A percentile compares a stretch with the other conserved stretches of the same genome.
These are phyloP conservation scores for Ceratocystis papillata DNA, from an alignment of 2,329 filamentous ascomycete species.

Conservation along the genomic window DNA sequence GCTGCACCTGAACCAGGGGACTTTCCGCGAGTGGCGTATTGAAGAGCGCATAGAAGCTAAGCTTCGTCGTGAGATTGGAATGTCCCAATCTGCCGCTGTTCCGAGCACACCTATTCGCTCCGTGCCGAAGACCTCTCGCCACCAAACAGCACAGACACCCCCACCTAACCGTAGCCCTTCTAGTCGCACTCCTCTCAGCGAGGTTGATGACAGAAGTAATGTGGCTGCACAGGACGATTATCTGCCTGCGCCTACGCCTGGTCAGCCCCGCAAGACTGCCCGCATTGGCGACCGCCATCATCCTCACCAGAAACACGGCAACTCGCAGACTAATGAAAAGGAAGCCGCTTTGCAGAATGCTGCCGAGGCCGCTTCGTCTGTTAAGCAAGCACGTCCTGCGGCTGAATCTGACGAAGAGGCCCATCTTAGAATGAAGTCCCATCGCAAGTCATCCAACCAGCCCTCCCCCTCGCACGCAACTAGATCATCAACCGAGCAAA, in stretches of 20 bases:
- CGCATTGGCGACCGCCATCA: slow-evolving; percentile 61
- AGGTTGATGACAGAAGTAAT: slow-evolving; percentile 71
- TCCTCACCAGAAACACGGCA: slow-evolving; percentile 53
- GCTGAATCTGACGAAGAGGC: slow-evolving; percentile 62
- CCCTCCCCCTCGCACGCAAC: slow-evolving; percentile 19
- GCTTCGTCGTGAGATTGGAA: slow-evolving; percentile 48
- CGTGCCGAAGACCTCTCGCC: slow-evolving; percentile 51
- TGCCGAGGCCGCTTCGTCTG: slow-evolving; percentile 49
- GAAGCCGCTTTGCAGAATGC: slow-evolving; percentile 43
- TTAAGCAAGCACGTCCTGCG: slow-evolving; percentile 50
- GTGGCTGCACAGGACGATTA: slow-evolving; percentile 73
- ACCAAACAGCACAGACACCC: slow-evolving; percentile 67
- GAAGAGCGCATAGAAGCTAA: slow-evolving; percentile 70
- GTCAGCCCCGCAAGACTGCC: slow-evolving; percentile 83
- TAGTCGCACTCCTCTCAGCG: slow-evolving; percentile 76
- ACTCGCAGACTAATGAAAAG: slow-evolving; percentile 37
- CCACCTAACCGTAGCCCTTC: slow-evolving; percentile 69
- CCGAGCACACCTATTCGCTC: slow-evolving; percentile 52
- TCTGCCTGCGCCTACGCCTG: slow-evolving; percentile 85
- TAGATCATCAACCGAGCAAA: slow-evolving; percentile 16
- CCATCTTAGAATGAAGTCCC: slow-evolving; percentile 62
- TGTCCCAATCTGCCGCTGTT: slow-evolving; percentile 33
- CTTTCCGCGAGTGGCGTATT: slow-evolving; percentile 98
- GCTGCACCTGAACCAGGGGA: slow-evolving; percentile 92
- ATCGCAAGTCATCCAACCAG: slow-evolving; percentile 46